A percentile compares a stretch with the other conserved stretches of the same genome.
phyloP scores from a whole-genome alignment of 768 basidiomycete species.

The Podaxis rugospora region DNA sequence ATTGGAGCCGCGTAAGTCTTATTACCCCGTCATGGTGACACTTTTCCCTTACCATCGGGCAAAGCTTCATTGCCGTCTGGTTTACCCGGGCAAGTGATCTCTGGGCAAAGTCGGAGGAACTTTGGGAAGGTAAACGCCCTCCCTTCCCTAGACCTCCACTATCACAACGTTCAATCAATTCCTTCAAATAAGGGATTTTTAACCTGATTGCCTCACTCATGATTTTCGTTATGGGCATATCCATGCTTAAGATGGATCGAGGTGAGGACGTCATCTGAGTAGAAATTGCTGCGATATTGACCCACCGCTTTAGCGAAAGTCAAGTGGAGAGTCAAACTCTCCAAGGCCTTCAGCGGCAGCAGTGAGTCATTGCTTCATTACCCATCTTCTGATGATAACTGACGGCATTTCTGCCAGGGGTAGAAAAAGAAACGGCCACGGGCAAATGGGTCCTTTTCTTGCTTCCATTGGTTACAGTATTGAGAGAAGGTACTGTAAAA shows the following conservation, averaged over 20 bases:
- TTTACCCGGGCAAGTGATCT: slow-evolving; percentile 86
- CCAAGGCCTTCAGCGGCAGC: slow-evolving; percentile 64
- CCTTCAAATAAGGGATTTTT: slow-evolving; percentile 50
- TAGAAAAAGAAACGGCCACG: slow-evolving; percentile 43
- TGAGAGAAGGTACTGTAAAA: slow-evolving; percentile 71
- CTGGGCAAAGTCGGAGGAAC: slow-evolving; percentile 77
- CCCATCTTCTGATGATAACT: not conserved
- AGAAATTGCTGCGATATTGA: not conserved
- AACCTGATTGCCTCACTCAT: slow-evolving; percentile 68
- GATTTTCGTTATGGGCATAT: slow-evolving; percentile 91
- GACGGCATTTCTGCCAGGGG: slow-evolving; percentile 25
- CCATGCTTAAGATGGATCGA: slow-evolving; percentile 93
- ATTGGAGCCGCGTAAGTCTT: slow-evolving; percentile 71
- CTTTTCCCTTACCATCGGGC: not conserved
- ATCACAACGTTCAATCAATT: not conserved
- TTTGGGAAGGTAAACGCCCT: slow-evolving; percentile 81
- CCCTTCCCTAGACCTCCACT: not conserved
- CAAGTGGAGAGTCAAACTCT: slow-evolving; percentile 93
- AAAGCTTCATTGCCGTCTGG: slow-evolving; percentile 85
- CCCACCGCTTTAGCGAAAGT: slow-evolving; percentile 52
- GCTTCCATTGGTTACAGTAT: slow-evolving; percentile 86
- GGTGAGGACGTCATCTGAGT: slow-evolving; percentile 23
- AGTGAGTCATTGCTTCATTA: slow-evolving; percentile 28
- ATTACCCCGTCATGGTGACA: not conserved
- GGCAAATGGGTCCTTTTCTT: slow-evolving; percentile 88